A percentile compares a stretch with the other conserved stretches of the same genome.
Conservation (phyloP, 352 stramenopile species). For the Elongisporangium undulatum region DNA sequence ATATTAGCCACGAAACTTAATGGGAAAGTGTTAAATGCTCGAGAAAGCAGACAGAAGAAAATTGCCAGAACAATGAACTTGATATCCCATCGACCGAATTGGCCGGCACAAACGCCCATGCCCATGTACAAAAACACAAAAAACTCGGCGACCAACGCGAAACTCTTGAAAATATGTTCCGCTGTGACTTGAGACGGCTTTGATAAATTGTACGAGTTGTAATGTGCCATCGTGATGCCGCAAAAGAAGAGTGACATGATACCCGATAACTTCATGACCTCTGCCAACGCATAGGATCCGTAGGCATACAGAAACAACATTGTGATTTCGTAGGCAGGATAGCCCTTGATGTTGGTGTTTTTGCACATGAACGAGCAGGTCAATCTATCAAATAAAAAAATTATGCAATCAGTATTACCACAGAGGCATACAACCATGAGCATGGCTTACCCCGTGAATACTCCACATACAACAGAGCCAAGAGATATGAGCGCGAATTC, state of each 20-base stretch:
- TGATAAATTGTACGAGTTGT: constrained; percentile 75
- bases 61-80: constrained; percentile 85
- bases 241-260: constrained; percentile 94
- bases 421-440: neutral
- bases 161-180: constrained; percentile 76
- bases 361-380: constrained; percentile 77
- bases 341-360: constrained; percentile 76
- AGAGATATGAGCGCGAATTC: constrained; percentile 80
- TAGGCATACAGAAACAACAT: constrained; percentile 71
- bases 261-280: constrained; percentile 73
- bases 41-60: constrained; percentile 81
- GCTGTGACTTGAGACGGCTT: constrained; percentile 60
- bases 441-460: constrained; percentile 53
- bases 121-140: constrained; percentile 82
- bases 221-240: constrained; percentile 81
- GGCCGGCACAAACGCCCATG: constrained; percentile 62
- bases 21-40: constrained; percentile 94
- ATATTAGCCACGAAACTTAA: constrained; percentile 66
- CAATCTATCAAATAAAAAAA: constrained; percentile 27
- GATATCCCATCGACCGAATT: constrained; percentile 77
- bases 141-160: constrained; percentile 65
- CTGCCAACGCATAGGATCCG: constrained; percentile 55
- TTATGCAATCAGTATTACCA: constrained; percentile 1
- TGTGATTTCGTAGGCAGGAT: constrained; percentile 74
- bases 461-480: constrained; percentile 70